These are phyloP conservation scores for Hygrocybe coccinea DNA, from an alignment of 768 basidiomycete species.

Conservation along the genomic window DNA sequence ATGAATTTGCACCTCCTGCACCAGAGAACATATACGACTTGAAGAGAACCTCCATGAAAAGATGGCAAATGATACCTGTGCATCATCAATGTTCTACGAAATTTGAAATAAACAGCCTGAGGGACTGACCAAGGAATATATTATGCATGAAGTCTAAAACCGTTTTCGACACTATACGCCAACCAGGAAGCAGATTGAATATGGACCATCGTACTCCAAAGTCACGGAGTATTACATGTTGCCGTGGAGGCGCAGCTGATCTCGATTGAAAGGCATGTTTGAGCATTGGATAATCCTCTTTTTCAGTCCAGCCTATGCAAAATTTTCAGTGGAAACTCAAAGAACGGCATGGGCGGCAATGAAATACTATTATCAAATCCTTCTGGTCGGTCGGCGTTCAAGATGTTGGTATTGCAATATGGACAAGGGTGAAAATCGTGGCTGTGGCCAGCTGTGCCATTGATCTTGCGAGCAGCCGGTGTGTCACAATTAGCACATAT, in stretches of 20 bases:
- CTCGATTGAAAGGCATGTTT: constrained; percentile 9
- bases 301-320: background rate
- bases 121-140: background rate
- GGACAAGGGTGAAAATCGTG: constrained; percentile 23
- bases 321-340: background rate
- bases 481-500: constrained; percentile 24
- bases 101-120: too few relatives aligned
- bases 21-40: too few relatives aligned
- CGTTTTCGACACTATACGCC: constrained; percentile 20
- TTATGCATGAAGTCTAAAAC: constrained; percentile 30
- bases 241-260: constrained; percentile 2
- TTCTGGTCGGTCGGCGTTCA: constrained; percentile 17
- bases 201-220: constrained; percentile 20
- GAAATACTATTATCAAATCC: constrained; percentile 4
- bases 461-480: constrained; percentile 21
- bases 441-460: constrained; percentile 21
- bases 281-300: constrained; percentile 13
- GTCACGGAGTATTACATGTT: constrained; percentile 16
- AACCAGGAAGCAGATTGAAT: constrained; percentile 22
- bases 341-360: too few relatives aligned
- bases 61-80: too few relatives aligned
- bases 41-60: too few relatives aligned
- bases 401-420: constrained; percentile 16
- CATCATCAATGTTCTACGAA: too few relatives aligned
- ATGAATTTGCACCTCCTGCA: too few relatives aligned